Evolutionary conservation across 768 basidiomycete genomes (phyloP), one percentile per base, ranked within the genome.

Genomic region (Hypholoma fasciculare): DNA sequence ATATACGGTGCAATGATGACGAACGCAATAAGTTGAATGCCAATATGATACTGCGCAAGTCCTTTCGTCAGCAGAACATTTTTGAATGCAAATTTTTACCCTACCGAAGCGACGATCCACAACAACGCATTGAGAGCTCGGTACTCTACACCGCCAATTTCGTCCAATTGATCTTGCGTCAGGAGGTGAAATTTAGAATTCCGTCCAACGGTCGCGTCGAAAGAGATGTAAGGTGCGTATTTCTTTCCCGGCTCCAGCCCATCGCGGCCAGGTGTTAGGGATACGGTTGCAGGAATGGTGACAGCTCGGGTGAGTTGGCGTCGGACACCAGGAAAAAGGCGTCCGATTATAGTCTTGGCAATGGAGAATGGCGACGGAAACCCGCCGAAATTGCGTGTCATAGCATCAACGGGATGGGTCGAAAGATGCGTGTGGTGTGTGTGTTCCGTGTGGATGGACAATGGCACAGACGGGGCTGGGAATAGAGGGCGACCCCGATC

Each of bases 121-220:
- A 94, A 75, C 50, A 97, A 71, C 2, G 88, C 84, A 44, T 87
- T 88, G 61, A 97, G 74, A 12, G 90, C 91, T 9, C 94, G 82
- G 67, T 92, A 98, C 70, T 99, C 96, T 7, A 97, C 89, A 17
- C 96, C 96, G 4, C 95, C 95, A 4, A 98, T 75, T 70, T 97
- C 94, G 63, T 96, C 94, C 63, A 92, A 75, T 66, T 98, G 90
- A 48, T 94, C 92, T 17, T 82, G 79, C 0, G 87, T 91, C 53
- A 96, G 73, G 62, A 71, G 76, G 38, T 82, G 80, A 62, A 92
- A 92, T 2, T 75, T 74, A 3, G 90, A 93, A 68, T 96, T 96
- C 36, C 87, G 81, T 0, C 93, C 91, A n/a, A 95, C 92, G 2
- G 83, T 69, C 0, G 93, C 90, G 46, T 92, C 85, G 67, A 97